These are phyloP conservation scores for Xylaria palmicola DNA, from an alignment of 495 filamentous ascomycete species.

Conservation along the genomic window DNA sequence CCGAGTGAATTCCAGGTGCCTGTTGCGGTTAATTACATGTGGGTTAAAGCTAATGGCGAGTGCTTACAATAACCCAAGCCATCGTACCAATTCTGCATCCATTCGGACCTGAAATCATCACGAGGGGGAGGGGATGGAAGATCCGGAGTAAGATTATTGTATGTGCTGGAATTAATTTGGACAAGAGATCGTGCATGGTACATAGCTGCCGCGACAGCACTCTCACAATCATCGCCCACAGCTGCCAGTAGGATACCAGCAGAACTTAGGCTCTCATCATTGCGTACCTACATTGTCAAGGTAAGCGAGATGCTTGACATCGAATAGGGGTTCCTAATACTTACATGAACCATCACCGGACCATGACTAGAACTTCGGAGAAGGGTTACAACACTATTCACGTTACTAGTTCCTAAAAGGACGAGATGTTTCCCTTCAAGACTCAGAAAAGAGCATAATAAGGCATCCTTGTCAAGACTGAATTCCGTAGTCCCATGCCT, in stretches of 20 bases:
- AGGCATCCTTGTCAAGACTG: constrained; percentile 67
- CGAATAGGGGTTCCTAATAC: constrained; percentile 18
- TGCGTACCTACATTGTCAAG: constrained; percentile 44
- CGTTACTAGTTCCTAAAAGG: constrained; percentile 76
- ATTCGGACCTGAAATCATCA: constrained; percentile 58
- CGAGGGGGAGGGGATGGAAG: constrained; percentile 45
- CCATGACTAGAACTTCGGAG: constrained; percentile 67
- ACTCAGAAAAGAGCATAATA: constrained; percentile 79
- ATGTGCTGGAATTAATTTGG: constrained; percentile 20
- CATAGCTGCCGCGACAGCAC: constrained; percentile 75
- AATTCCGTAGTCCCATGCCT: constrained; percentile 73
- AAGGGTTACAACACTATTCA: constrained; percentile 68
- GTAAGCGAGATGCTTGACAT: constrained; percentile 9
- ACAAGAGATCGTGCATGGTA: constrained; percentile 79
- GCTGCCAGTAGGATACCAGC: constrained; percentile 67
- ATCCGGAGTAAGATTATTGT: constrained; percentile 34
- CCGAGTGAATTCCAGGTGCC: constrained; percentile 95
- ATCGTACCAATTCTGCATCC: constrained; percentile 88
- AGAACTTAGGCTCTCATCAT: constrained; percentile 58
- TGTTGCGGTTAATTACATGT: constrained; percentile 13
- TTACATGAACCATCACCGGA: constrained; percentile 63
- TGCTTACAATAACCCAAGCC: constrained; percentile 64
- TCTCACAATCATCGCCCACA: constrained; percentile 72
- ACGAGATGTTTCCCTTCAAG: constrained; percentile 74
- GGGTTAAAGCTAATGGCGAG: background rate